Evolutionary conservation across 352 stramenopile genomes (phyloP).

Genomic region (Globisporangium lucens): DNA sequence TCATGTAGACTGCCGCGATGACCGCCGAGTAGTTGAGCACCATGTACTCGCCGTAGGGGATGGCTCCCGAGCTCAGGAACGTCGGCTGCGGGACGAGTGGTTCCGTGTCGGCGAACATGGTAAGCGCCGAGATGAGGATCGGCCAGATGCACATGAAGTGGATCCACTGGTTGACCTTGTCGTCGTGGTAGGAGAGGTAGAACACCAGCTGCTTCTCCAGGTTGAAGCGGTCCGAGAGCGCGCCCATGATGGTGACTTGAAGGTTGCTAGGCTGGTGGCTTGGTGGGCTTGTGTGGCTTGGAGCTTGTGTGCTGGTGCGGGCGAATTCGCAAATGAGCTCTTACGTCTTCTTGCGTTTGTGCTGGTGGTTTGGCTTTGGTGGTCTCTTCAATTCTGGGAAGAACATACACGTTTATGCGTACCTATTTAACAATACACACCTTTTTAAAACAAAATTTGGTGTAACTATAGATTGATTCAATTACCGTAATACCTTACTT

Average conservation of each 20-base stretch:
- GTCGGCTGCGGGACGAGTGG: conserved; percentile 27
- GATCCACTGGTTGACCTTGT: conserved; percentile 77
- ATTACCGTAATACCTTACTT: too few relatives aligned
- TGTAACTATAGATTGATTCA: neutral
- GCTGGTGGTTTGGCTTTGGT: neutral
- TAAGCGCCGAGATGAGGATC: conserved; percentile 76
- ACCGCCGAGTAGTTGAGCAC: conserved; percentile 62
- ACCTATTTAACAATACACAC: neutral
- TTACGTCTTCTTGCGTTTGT: neutral
- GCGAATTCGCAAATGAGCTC: conserved; percentile 7
- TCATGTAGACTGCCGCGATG: conserved; percentile 57
- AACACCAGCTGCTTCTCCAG: conserved; percentile 83
- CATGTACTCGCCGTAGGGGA: conserved; percentile 50
- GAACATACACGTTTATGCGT: neutral
- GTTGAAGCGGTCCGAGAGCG: conserved; percentile 58
- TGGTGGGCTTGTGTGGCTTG: neutral
- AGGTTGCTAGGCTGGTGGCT: too few relatives aligned
- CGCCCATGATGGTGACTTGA: conserved; percentile 2
- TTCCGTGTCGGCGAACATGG: conserved; percentile 48
- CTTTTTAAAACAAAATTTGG: neutral
- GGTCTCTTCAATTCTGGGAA: neutral
- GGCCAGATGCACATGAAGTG: conserved; percentile 85
- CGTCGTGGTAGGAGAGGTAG: conserved; percentile 85
- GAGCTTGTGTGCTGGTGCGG: neutral
- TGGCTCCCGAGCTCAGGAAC: conserved; percentile 13